Evolutionary conservation across 2,329 filamentous ascomycete genomes (phyloP).

Genomic region (Cladosporium colombiae): DNA sequence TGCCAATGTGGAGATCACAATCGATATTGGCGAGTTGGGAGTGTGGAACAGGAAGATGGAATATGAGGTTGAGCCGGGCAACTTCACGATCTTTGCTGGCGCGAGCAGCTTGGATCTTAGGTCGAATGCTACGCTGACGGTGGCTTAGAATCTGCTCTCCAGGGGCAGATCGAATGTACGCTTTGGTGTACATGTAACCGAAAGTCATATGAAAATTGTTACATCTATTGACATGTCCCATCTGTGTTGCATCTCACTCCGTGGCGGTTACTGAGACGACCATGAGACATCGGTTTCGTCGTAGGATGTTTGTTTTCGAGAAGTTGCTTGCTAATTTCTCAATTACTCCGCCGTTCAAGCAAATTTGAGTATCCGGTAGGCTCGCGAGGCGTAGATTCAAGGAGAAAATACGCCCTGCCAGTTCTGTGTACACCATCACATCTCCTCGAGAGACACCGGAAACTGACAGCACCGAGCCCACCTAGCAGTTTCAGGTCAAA

Average conservation of each 20-base stretch:
- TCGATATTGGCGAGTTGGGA: constrained; percentile 56
- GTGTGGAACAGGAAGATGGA: constrained; percentile 63
- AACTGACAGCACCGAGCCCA: not conserved
- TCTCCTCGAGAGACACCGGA: not conserved
- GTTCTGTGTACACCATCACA: not conserved
- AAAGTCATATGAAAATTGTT: no score
- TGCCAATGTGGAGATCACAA: constrained; percentile 59
- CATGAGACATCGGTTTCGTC: no score
- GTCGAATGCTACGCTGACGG: constrained; percentile 51
- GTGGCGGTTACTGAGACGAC: no score
- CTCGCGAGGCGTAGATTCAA: not conserved
- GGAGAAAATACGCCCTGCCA: not conserved
- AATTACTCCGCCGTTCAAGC: no score
- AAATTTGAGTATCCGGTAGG: no score
- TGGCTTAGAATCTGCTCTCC: constrained; percentile 1
- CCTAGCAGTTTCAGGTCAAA: constrained; percentile 19
- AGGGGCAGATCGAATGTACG: no score
- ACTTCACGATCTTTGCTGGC: constrained; percentile 65
- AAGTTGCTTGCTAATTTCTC: no score
- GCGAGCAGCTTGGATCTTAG: constrained; percentile 58
- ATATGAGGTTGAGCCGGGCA: constrained; percentile 72
- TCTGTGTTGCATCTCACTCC: no score
- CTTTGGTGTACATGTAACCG: no score
- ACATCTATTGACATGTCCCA: no score
- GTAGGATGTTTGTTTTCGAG: no score